Percentiles rank a stretch among this genome's conserved stretches.
phyloP scores from a whole-genome alignment of 805 yeast species.

The Barnettozyma salicaria region DNA sequence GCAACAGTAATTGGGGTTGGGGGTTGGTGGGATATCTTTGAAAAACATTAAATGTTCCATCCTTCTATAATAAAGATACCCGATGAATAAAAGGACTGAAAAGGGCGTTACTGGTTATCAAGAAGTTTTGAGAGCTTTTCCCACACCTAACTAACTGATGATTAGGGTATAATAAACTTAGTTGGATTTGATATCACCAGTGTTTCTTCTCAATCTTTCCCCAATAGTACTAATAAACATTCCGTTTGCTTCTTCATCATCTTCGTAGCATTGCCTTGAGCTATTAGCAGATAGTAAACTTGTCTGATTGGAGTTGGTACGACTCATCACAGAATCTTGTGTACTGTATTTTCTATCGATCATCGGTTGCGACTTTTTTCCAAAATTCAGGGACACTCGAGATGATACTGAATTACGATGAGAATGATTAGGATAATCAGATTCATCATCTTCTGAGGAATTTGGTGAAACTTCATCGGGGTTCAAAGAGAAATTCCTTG shows the following conservation, averaged over 20 bases:
- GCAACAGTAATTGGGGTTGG: no score
- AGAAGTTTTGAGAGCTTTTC: no score
- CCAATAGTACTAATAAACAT: conserved; percentile 31
- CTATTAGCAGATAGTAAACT: conserved; percentile 13
- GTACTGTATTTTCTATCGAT: conserved; percentile 1
- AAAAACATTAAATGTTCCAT: no score
- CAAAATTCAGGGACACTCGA: neutral
- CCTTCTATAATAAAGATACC: no score
- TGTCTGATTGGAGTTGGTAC: conserved; percentile 15
- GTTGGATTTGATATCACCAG: conserved; percentile 24
- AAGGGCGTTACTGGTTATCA: no score
- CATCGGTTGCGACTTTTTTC: neutral
- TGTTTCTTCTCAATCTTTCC: conserved; percentile 28
- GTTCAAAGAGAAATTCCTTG: conserved; percentile 18
- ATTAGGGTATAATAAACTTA: no score
- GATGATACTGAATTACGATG: conserved; percentile 16
- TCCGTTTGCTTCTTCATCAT: conserved; percentile 20
- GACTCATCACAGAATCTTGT: conserved; percentile 3
- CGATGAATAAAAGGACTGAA: no score
- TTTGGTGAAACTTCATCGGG: conserved; percentile 22
- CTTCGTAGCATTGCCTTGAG: conserved; percentile 13
- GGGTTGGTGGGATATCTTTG: no score
- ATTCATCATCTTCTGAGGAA: conserved; percentile 26
- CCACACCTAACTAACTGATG: no score
- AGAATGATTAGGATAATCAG: conserved; percentile 15